Base-by-base conservation (phyloP, 805 yeast species). In the Priceomyces melissophilus region DNA sequence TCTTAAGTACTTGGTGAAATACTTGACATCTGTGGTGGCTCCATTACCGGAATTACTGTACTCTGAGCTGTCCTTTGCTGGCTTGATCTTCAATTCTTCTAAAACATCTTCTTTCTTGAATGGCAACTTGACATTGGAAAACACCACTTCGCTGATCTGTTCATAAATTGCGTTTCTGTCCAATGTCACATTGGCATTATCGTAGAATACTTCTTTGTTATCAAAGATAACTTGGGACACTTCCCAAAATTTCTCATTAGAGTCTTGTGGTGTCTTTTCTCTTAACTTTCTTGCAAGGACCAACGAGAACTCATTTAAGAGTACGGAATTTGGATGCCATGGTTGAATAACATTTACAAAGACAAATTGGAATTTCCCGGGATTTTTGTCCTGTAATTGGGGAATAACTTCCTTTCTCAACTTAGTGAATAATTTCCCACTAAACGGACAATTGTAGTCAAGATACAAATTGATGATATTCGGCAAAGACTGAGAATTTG, bases 261-360 rank as follows among this genome's bases (percentile, higher is more conserved):
- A 50, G 31, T 46, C 40, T 7, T 48, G 52, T 3, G 47, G 44
- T 9, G 38, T 48, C 25, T 47, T 43, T 17, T 58, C 61, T 32
- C 65, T 49, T 75, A 87, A 76, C 57, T 84, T 79, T 37, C 75
- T 66, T n/a, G 84, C 85, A 25, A 82, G 81, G 0, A 82, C 89
- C 17, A 88, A 59, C 0, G 84, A 73, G 32, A 84, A 84, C 55
- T 88, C 96, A 57, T 84, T 83, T 30, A 80, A 67, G 29, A 78
- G 61, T 4, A 78, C 74, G 1, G 91, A 82, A 41, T 80, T 78
- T 33, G 90, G 82, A 58, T 88, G 96, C 96, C 96, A 88, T 49
- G 95, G 93, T 66, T 88, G 96, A n/a, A 84, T 71, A 31, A 82
- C 88, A 54, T 86, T 83, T 46, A 81, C 74, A 59, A 83, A 78